Evolutionary conservation across 1,139 yeast genomes (phyloP).

Genomic region (Suhomyces terraborum): DNA sequence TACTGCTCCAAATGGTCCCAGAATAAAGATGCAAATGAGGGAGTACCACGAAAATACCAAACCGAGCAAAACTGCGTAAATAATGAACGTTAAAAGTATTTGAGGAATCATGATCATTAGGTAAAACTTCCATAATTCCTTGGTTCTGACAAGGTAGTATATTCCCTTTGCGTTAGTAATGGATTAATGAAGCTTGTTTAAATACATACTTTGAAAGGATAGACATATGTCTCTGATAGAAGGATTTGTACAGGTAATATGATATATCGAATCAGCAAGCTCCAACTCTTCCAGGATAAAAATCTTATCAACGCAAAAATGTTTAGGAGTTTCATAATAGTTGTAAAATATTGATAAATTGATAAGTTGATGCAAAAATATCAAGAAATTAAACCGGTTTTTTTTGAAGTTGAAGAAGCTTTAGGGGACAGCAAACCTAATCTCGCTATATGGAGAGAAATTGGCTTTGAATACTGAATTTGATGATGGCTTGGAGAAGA

Average conservation of each 20-base stretch:
- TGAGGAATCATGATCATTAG: slow-evolving; percentile 50
- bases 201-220: slow-evolving; percentile 31
- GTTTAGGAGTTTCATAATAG: not conserved
- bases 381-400: too few relatives aligned
- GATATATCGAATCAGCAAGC: slow-evolving; percentile 1
- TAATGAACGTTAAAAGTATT: slow-evolving; percentile 41
- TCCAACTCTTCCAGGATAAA: not conserved
- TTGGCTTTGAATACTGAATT: too few relatives aligned
- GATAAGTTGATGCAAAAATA: too few relatives aligned
- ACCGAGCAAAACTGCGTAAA: slow-evolving; percentile 42
- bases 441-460: too few relatives aligned
- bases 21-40: slow-evolving; percentile 45
- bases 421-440: too few relatives aligned
- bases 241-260: slow-evolving; percentile 20
- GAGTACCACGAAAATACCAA: slow-evolving; percentile 53
- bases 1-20: slow-evolving; percentile 57
- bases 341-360: too few relatives aligned
- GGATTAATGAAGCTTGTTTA: not conserved
- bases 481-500: too few relatives aligned
- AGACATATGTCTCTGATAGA: slow-evolving; percentile 27
- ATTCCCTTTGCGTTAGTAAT: slow-evolving; percentile 38
- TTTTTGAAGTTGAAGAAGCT: too few relatives aligned
- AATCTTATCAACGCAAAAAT: not conserved
- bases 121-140: slow-evolving; percentile 55
- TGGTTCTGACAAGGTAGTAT: slow-evolving; percentile 44